Percentiles rank a stretch among this genome's conserved stretches.
These are phyloP conservation scores for Erodium maritimum DNA, from an alignment of 345 rosid genomes.

Conservation along the genomic window DNA sequence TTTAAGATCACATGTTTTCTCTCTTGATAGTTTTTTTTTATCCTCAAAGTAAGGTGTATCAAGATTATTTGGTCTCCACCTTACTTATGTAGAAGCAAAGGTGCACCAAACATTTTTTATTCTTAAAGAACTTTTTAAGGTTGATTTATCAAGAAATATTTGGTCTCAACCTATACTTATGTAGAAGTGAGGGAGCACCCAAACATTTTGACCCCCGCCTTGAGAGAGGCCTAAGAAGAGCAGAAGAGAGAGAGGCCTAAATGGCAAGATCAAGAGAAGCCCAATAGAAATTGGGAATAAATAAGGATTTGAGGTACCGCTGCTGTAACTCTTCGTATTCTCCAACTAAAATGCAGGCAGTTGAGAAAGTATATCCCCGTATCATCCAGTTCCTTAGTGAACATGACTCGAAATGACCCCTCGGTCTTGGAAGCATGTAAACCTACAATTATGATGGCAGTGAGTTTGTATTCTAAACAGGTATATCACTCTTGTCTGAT, in stretches of 20 bases:
- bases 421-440: background rate
- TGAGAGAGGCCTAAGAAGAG: too few relatives aligned
- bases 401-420: conserved; percentile 33
- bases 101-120: too few relatives aligned
- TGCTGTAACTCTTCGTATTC: background rate
- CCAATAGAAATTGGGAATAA: too few relatives aligned
- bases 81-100: too few relatives aligned
- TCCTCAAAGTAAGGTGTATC: background rate
- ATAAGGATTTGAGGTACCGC: too few relatives aligned
- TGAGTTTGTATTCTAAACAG: background rate
- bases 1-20: background rate
- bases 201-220: too few relatives aligned
- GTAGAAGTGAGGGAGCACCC: too few relatives aligned
- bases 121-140: too few relatives aligned
- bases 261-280: too few relatives aligned
- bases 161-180: too few relatives aligned
- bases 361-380: conserved; percentile 39
- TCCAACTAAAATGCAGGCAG: conserved; percentile 33
- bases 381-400: conserved; percentile 40
- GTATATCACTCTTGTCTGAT: background rate
- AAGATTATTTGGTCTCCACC: background rate
- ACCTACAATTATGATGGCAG: background rate
- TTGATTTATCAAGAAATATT: too few relatives aligned
- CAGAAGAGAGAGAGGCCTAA: too few relatives aligned
- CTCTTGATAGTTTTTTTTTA: background rate